These are phyloP conservation scores for Beauveria brongniartii DNA, from an alignment of 2,329 filamentous ascomycete species.

Conservation along the genomic window DNA sequence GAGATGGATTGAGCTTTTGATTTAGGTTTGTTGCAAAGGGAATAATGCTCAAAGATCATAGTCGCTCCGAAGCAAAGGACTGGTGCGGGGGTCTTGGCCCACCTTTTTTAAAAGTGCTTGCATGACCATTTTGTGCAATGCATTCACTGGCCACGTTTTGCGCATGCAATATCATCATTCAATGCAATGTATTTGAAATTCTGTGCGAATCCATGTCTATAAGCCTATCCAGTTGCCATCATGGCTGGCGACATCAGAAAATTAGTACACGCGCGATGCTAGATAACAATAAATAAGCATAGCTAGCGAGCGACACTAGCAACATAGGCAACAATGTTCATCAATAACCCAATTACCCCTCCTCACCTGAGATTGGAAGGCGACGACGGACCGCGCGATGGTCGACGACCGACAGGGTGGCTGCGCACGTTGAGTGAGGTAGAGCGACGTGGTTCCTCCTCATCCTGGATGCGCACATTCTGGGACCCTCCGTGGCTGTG, in stretches of 20 bases:
- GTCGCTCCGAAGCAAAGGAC: no score
- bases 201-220: neutral
- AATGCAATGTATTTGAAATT: neutral
- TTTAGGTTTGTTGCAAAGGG: neutral
- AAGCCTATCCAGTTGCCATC: neutral
- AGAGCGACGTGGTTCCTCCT: conserved; percentile 4
- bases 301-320: neutral
- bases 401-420: neutral
- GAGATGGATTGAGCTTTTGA: neutral
- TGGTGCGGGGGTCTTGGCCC: no score
- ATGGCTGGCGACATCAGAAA: neutral
- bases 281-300: neutral
- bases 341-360: neutral
- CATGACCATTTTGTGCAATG: no score
- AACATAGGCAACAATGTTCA: neutral
- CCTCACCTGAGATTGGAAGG: neutral
- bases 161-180: neutral
- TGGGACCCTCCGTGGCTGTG: conserved; percentile 4
- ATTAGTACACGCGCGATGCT: neutral
- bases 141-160: neutral
- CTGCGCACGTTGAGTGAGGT: neutral
- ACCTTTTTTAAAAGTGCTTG: no score
- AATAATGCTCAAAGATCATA: no score
- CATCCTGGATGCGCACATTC: conserved; percentile 4
- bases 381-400: conserved; percentile 4